Percentiles rank a stretch among this genome's conserved stretches.
These are phyloP conservation scores for Colletotrichum tabaci DNA, from an alignment of 2,329 filamentous ascomycete genomes.

Conservation along the genomic window DNA sequence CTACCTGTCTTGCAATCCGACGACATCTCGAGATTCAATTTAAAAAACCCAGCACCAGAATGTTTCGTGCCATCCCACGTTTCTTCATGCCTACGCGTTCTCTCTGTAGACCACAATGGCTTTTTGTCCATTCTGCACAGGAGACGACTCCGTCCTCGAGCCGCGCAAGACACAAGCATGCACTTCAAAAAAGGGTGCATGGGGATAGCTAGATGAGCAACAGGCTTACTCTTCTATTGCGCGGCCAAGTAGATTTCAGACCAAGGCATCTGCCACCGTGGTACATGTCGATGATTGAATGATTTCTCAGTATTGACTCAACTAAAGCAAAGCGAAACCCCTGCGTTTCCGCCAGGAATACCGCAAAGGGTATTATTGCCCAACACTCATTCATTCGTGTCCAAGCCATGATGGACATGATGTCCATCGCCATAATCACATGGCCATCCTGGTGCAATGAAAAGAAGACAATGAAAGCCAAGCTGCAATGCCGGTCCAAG, in stretches of 20 bases:
- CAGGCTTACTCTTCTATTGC: too few relatives aligned
- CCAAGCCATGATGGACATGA: slow-evolving; percentile 12
- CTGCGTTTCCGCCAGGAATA: slow-evolving; percentile 21
- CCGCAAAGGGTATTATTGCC: slow-evolving; percentile 12
- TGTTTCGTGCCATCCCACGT: too few relatives aligned
- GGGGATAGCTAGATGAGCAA: not conserved
- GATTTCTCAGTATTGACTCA: slow-evolving; percentile 28
- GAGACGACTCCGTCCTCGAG: not conserved
- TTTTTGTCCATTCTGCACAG: not conserved
- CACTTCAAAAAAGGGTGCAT: too few relatives aligned
- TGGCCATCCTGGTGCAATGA: slow-evolving; percentile 12
- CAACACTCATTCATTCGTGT: slow-evolving; percentile 6
- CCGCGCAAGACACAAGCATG: too few relatives aligned
- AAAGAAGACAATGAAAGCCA: slow-evolving; percentile 38
- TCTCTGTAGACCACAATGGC: not conserved
- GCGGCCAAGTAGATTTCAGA: not conserved
- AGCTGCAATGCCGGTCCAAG: slow-evolving; percentile 38
- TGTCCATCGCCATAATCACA: slow-evolving; percentile 2
- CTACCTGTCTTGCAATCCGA: too few relatives aligned
- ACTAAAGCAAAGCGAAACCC: slow-evolving; percentile 17
- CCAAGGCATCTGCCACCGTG: not conserved
- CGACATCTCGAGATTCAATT: not conserved
- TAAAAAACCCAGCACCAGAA: too few relatives aligned
- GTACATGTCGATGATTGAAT: not conserved
- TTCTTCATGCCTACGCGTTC: not conserved